Conservation (phyloP, 768 basidiomycete species). For the Jaapia argillacea region DNA sequence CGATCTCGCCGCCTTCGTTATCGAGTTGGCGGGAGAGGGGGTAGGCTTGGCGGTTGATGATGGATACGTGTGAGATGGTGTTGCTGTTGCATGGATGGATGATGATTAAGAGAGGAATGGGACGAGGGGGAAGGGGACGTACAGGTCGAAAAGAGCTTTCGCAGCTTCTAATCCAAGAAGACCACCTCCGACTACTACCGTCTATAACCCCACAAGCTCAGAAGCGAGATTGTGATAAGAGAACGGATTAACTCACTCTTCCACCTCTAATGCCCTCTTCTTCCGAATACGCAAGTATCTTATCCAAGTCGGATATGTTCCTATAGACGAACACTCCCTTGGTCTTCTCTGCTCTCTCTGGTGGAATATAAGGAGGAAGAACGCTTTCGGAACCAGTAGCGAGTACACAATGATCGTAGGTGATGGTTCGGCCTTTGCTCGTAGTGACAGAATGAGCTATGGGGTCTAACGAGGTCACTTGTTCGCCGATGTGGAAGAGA, state of each 20-base stretch:
- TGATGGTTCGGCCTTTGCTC: slow-evolving; percentile 29
- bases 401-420: slow-evolving; percentile 55
- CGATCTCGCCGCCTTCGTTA: slow-evolving; percentile 47
- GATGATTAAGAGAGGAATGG: slow-evolving; percentile 1
- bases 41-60: slow-evolving; percentile 40
- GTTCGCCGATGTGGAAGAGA: slow-evolving; percentile 38
- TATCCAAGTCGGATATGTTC: slow-evolving; percentile 57
- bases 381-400: slow-evolving; percentile 62
- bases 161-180: slow-evolving; percentile 68
- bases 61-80: slow-evolving; percentile 35
- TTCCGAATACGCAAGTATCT: slow-evolving; percentile 50
- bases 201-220: slow-evolving; percentile 15
- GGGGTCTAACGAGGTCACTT: slow-evolving; percentile 28
- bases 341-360: slow-evolving; percentile 25
- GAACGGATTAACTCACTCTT: slow-evolving; percentile 5
- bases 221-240: background rate
- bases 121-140: slow-evolving; percentile 15
- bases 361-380: slow-evolving; percentile 47
- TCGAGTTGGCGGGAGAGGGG: slow-evolving; percentile 54
- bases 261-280: slow-evolving; percentile 26
- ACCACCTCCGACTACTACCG: slow-evolving; percentile 59
- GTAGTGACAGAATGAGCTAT: slow-evolving; percentile 34
- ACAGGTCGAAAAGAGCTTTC: slow-evolving; percentile 57
- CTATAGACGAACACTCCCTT: slow-evolving; percentile 66
- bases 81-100: slow-evolving; percentile 10